Base-by-base conservation (phyloP, 768 basidiomycete species). In the Boletus fagicola region DNA sequence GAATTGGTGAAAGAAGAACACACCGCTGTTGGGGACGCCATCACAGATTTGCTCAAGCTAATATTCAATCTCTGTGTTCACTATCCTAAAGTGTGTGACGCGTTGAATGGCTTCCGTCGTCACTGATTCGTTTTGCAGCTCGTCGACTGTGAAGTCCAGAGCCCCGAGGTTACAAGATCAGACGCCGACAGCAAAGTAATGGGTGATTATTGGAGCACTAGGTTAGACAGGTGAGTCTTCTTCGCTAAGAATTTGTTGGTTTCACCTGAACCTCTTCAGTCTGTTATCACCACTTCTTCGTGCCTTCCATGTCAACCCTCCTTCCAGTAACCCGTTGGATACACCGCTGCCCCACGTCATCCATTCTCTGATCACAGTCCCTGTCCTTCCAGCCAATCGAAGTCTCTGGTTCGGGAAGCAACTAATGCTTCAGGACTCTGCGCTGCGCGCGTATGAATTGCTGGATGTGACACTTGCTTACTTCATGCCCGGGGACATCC, bases 21-120 rank as follows among this genome's bases (percentile, higher is more conserved):
- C 20, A 20, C 22, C 8, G 28, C 24, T 4, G 20, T 84, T 31
- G 80, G 79, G 62, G 90, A 92, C 54, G 92, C 94, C 3, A 80
- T 89, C 75, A 80, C 82, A 4, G 94, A 98, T 70, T 68, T 94
- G 26, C 79, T 98, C 54, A 98, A 98, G 68, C 78, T 94, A 47
- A 77, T 82, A 3, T 94, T 92, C 72, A 94, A 96, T 69, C 69
- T 96, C 31, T 76, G 92, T 50, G 70, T 85, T 42, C 88, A 90
- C 67, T 94, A 92, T 71, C 92, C 92, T 5, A 91, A 86, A 77
- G 89, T 88, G 6, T 38, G 60, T 53, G 0, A 8, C 3, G 5
- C 31, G 44, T 48, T 31, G 15, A 28, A 33, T 54, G 38, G 0
- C 2, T 50, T 22, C 13, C 13, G 4, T 24, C 42, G 0, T n/a